These are phyloP conservation scores for Clavispora santaluciae DNA, from an alignment of 805 yeast species.

Conservation along the genomic window DNA sequence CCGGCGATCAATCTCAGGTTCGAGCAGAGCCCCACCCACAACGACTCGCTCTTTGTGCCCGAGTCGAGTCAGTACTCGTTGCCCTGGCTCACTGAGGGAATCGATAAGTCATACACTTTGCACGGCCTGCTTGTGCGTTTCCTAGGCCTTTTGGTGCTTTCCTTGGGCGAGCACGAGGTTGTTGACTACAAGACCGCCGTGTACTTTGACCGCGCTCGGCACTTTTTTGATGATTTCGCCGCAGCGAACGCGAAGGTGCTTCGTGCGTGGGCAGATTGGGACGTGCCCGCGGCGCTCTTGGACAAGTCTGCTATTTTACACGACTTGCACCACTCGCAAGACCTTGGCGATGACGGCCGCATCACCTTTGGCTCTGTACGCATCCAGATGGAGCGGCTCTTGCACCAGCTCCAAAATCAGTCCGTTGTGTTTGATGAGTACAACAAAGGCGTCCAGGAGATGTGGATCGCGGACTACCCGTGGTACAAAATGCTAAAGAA, in stretches of 20 bases:
- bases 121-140: slow-evolving; percentile 35
- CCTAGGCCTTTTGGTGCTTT: slow-evolving; percentile 31
- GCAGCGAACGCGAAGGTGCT: slow-evolving; percentile 8
- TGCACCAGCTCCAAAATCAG: slow-evolving; percentile 21
- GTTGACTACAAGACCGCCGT: slow-evolving; percentile 22
- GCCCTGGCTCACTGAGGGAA: slow-evolving; percentile 25
- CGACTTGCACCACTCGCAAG: slow-evolving; percentile 13
- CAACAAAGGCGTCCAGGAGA: slow-evolving; percentile 42
- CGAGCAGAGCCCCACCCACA: slow-evolving; percentile 24
- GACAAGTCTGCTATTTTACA: slow-evolving; percentile 16
- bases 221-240: slow-evolving; percentile 16
- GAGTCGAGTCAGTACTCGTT: slow-evolving; percentile 32
- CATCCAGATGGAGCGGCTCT: slow-evolving; percentile 9
- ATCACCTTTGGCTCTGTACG: slow-evolving; percentile 13
- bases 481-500: slow-evolving; percentile 68
- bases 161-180: slow-evolving; percentile 38
- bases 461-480: slow-evolving; percentile 63
- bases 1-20: slow-evolving; percentile 34
- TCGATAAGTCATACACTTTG: slow-evolving; percentile 23
- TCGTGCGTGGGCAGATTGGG: slow-evolving; percentile 18
- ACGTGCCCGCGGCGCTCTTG: slow-evolving; percentile 17
- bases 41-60: slow-evolving; percentile 25
- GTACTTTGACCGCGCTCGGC: slow-evolving; percentile 17
- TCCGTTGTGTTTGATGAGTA: slow-evolving; percentile 46
- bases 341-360: slow-evolving; percentile 2